Evolutionary conservation across 2,329 filamentous ascomycete species (phyloP).

Genomic region (Botrytis sinoallii): DNA sequence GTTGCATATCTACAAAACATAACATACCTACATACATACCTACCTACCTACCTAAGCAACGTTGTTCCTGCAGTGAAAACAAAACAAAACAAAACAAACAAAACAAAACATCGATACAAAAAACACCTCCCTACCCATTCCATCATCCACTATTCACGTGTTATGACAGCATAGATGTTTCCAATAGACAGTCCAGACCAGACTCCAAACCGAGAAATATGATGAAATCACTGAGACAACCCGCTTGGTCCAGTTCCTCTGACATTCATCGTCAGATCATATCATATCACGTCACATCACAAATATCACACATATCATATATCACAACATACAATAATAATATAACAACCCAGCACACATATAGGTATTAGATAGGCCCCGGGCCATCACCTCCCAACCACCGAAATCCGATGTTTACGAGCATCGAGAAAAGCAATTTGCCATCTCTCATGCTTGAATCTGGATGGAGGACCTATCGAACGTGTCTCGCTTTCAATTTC

Average conservation of each 20-base stretch:
- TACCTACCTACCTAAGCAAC: background rate
- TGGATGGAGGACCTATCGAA: background rate
- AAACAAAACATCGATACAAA: background rate
- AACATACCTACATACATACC: background rate
- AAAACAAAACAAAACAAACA: background rate
- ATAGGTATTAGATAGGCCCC: background rate
- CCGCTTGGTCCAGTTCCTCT: background rate
- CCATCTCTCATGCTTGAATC: background rate
- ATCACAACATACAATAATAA: background rate
- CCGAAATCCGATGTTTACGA: background rate
- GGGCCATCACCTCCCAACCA: background rate
- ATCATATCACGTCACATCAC: no score
- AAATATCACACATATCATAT: no score
- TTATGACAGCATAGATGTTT: constrained; percentile 5
- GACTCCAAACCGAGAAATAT: background rate
- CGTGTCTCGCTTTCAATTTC: background rate
- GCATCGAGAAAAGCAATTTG: background rate
- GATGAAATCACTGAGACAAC: background rate
- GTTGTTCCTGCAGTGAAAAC: background rate
- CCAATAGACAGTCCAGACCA: background rate
- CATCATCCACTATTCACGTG: background rate
- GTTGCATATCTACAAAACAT: background rate
- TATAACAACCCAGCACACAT: background rate
- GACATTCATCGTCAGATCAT: background rate
- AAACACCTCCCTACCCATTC: background rate